Conservation (phyloP, 306 rosid genomes). For the Arachis hypogaea region DNA sequence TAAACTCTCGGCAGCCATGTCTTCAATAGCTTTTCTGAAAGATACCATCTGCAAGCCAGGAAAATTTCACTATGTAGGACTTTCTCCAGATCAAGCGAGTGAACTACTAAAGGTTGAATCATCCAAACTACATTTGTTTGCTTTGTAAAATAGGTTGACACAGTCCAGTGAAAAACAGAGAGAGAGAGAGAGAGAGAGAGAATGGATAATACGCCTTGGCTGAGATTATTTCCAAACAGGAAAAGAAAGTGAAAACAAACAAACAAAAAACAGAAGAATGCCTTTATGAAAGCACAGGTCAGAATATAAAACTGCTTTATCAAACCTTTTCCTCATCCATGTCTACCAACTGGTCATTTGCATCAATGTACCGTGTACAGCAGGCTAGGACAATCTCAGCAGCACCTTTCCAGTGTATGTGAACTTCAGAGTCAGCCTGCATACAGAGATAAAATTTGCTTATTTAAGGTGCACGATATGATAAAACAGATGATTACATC, state of each 20-base stretch:
- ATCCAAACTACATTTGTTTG: constrained; percentile 3
- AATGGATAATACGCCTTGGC: background rate
- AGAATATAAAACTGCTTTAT: constrained; percentile 14
- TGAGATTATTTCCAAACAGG: background rate
- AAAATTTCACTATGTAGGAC: constrained; percentile 14
- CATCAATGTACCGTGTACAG: constrained; percentile 63
- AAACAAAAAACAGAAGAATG: background rate
- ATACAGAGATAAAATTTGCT: constrained; percentile 20
- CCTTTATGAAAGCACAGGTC: background rate
- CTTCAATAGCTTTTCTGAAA: constrained; percentile 80
- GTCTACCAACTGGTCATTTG: constrained; percentile 47
- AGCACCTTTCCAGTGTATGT: constrained; percentile 98
- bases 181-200: background rate
- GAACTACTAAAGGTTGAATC: background rate
- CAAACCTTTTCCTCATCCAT: constrained; percentile 85
- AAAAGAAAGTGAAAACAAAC: background rate
- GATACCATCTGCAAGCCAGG: constrained; percentile 49
- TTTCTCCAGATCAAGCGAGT: background rate
- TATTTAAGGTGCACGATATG: background rate
- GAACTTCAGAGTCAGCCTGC: constrained; percentile 72
- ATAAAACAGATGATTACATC: constrained; percentile 17
- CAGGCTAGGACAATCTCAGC: constrained; percentile 89
- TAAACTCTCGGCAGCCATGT: constrained; percentile 80
- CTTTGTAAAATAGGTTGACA: background rate
- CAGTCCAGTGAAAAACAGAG: background rate